Evolutionary conservation across 2,329 filamentous ascomycete genomes (phyloP), one percentile per base, ranked within the genome.

Genomic region (Penicillium sp.): DNA sequence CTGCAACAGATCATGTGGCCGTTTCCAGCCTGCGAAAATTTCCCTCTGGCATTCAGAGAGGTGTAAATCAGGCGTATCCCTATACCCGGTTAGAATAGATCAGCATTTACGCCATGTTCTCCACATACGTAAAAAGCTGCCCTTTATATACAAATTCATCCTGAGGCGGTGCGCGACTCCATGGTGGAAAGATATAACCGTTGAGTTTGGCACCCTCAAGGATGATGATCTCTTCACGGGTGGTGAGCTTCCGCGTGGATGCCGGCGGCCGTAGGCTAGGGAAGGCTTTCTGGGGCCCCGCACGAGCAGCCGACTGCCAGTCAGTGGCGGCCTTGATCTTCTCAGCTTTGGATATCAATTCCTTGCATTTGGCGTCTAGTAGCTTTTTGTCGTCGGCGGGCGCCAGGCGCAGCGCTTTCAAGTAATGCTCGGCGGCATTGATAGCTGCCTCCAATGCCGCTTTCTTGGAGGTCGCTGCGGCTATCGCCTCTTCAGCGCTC

Each of bases 1-100:
- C n/a, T 22, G 49, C 31, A 85, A 71, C 21, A 89, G 75, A 49
- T 95, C 83, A 15, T 66, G 62, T 1, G 90, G 87, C 32, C 88
- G 81, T 65, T 83, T 85, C 93, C 93, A 98, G 35, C 82, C 84
- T 44, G 80, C 78, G 61, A 97, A 89, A n/a, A 87, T 84, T 32
- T 82, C 77, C 31, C 75, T 72, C 64, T 98, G 93, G 38, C 79
- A 77, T 6, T 78, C 64, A 0, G 93, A 97, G 34, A 98, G 76
- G 22, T 82, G 78, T 45, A 94, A 80, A 10, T 80, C 75, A 1
- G 80, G 76, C 21, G 77, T 64, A 60, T 97, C 91, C 49, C 85
- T 89, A 55, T 22, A 26, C 6, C 33, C 9, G 41, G 62, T 67
- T 43, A 62, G 54, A 45, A 56, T 57, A 44, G 17, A 13, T 31